Conservation (phyloP, 768 basidiomycete genomes). For the Lentinus tigrinus region DNA sequence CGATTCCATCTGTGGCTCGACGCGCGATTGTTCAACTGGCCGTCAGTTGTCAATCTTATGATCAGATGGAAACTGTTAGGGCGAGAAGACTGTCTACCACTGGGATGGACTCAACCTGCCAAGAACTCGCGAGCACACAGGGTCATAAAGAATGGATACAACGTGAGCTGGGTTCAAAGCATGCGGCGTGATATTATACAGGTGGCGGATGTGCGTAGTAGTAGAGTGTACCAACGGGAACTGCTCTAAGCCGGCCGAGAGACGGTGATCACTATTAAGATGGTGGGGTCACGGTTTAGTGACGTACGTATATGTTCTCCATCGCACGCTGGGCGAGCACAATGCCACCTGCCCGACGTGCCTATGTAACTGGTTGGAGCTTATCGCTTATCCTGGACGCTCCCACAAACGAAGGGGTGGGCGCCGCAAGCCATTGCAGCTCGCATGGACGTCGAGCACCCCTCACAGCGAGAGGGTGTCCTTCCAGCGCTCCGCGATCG, state of each 20-base stretch:
- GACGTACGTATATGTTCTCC: slow-evolving; percentile 10
- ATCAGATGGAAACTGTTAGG: too few relatives aligned
- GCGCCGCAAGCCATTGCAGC: background rate
- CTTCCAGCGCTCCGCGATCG: slow-evolving; percentile 63
- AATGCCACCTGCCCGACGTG: background rate
- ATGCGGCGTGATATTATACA: slow-evolving; percentile 18
- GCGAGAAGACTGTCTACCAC: too few relatives aligned
- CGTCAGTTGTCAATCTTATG: too few relatives aligned
- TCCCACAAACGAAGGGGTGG: background rate
- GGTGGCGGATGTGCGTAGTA: slow-evolving; percentile 13
- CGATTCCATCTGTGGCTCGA: too few relatives aligned
- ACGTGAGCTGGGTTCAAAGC: slow-evolving; percentile 11
- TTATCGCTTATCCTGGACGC: background rate
- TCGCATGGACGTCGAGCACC: background rate
- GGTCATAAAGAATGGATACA: background rate
- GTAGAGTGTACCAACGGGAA: background rate
- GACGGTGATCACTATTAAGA: slow-evolving; percentile 8
- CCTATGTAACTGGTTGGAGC: background rate
- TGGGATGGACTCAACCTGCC: too few relatives aligned
- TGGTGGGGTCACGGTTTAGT: background rate
- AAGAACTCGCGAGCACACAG: background rate
- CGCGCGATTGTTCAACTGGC: too few relatives aligned
- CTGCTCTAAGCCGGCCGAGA: slow-evolving; percentile 19
- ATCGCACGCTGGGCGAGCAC: background rate
- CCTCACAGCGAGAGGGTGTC: slow-evolving; percentile 45